phyloP scores from a whole-genome alignment of 2,329 filamentous ascomycete genomes.

The Pseudogymnoascus sp. region DNA sequence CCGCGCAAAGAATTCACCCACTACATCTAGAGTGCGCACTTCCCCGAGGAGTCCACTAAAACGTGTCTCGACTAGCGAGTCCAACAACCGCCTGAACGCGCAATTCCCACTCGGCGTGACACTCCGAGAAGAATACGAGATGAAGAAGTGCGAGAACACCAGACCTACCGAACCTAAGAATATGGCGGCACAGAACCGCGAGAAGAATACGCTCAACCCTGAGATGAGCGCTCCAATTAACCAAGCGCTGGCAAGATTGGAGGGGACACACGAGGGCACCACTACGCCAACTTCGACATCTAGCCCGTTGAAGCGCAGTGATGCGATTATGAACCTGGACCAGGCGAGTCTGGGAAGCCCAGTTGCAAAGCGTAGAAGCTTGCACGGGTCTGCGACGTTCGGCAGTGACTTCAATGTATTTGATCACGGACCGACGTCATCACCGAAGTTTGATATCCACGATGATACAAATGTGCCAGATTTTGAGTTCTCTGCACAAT shows the following conservation, averaged over 20 bases:
- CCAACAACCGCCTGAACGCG: conserved; percentile 28
- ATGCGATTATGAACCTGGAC: conserved; percentile 82
- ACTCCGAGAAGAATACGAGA: conserved; percentile 3
- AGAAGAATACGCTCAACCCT: conserved; percentile 40
- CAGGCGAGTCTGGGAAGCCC: conserved; percentile 72
- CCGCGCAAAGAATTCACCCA: conserved; percentile 47
- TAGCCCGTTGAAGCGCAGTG: conserved; percentile 85
- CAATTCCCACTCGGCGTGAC: not conserved
- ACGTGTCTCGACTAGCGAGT: conserved; percentile 56
- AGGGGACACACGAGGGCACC: conserved; percentile 31
- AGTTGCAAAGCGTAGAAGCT: conserved; percentile 80
- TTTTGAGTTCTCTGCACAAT: conserved; percentile 42
- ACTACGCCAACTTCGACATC: conserved; percentile 48
- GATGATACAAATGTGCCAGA: conserved; percentile 40
- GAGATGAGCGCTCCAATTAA: conserved; percentile 47
- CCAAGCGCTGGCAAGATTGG: conserved; percentile 41
- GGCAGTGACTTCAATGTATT: conserved; percentile 64
- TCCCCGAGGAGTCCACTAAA: conserved; percentile 77
- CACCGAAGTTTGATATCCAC: conserved; percentile 41
- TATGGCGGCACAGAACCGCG: conserved; percentile 41
- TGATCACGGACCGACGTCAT: conserved; percentile 44
- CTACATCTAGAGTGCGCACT: conserved; percentile 53
- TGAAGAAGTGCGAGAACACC: conserved; percentile 4
- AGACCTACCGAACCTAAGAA: conserved; percentile 37
- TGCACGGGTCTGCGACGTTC: conserved; percentile 65